Base-by-base conservation (phyloP, 1,284 basidiomycete species). In the Malassezia cuniculi region DNA sequence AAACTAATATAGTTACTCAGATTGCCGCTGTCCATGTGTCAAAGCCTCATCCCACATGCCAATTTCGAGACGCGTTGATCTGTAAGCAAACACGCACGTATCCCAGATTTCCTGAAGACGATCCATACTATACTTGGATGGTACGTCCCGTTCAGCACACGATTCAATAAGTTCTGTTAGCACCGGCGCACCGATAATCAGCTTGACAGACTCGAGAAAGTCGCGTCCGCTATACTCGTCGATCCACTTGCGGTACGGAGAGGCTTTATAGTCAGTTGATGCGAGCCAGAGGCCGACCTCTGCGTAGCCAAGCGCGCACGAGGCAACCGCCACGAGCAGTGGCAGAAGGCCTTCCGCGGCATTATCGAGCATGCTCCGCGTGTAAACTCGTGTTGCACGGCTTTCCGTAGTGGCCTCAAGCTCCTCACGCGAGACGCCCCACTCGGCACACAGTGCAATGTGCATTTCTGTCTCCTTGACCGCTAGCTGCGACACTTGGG, bases 271-370 rank as follows among this genome's bases (percentile, higher is more conserved):
- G 26, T 41, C 45, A 40, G 27, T 12, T 46, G 39, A 15, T 43
- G 25, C 21, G 20, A 18, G 43, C 34, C 57, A 53, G 27, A 84
- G 70, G 0, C 86, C 89, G 0, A 90, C 83, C 66, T 93, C 84
- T n/a, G 85, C 89, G 59, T 94, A 95, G 0, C 89, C 89, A 0
- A 93, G 70, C 10, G 93, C 72, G 65, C 89, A 95, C 4, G 83
- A 80, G 12, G 81, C 77, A 2, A 89, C 75, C 0, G 84, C 82
- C 63, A 93, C 79, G 16, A 82, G 69, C 9, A 89, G 70, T 47
- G 78, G 79, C 19, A 78, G 75, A 10, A 77, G 68, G 61, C 53
- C 53, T 7, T 33, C 36, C 11, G 42, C 35, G 3, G 43, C 47
- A 3, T 39, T 38, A 25, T 64, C 61, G 28, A 60, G 37, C 9